Evolutionary conservation across 176 grass and related monocot genomes (phyloP), one percentile per base, ranked within the genome.

Genomic region (Tuctoria greenei): DNA sequence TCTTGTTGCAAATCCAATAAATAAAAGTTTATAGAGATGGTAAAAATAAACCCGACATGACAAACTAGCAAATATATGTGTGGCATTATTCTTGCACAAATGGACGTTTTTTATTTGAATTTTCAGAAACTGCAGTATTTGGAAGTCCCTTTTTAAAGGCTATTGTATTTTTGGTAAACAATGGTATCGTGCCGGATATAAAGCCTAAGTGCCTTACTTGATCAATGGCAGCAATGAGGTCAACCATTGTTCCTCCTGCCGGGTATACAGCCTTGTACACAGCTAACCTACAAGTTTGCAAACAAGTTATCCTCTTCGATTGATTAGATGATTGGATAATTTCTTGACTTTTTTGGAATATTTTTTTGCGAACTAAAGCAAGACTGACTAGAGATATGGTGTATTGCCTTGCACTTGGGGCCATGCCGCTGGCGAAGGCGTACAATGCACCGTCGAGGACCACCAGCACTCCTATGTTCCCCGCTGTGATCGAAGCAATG

Each of bases 391-490:
- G 23, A 11, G 14, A 47, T 1, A 47, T 15, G 12, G 6, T 67
- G 0, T 50, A 51, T 79, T 79, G 59, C 90, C 69, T 87, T 85
- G 91, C 81, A 64, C 69, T 5, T 15, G 91, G 91, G 34, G 91
- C 91, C 91, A 93, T 90, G 67, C 87, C 91, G 5, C 91, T 93
- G 64, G 91, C 91, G 15, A 71, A 90, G 25, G 87, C 87, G 35
- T 87, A 93, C 63, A 90, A 41, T 35, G 81, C 64, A 37, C 87
- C 77, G 58, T 69, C 69, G 13, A 76, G 74, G 12, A 85, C 77
- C 38, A 87, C 91, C 0, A 84, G 87, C 77, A 82, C 73, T 85
- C 84, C 84, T 15, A 57, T 8, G 60, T 93, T 90, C 7, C 91
- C 91, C 36, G 65, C 87, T 17, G 87, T 84, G 13, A 90, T 68